phyloP scores from a whole-genome alignment of 345 rosid species.

The Physaria fendleri region DNA sequence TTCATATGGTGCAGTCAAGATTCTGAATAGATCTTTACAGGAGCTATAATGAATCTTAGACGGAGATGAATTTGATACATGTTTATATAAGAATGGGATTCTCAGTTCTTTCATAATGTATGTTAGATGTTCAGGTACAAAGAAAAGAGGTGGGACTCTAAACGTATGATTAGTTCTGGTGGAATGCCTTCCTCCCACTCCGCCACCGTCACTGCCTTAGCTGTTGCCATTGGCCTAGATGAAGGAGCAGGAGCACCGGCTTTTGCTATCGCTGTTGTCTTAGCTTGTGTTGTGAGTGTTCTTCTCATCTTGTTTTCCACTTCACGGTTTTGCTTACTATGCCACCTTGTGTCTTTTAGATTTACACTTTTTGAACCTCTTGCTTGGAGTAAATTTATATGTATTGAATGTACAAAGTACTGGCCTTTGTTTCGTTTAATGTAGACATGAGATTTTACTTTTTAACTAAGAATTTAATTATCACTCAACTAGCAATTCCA shows the following conservation, averaged over 20 bases:
- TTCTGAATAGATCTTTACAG: background rate
- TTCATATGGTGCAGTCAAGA: background rate
- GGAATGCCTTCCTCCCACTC: slow-evolving; percentile 99
- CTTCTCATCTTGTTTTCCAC: background rate
- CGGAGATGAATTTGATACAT: background rate
- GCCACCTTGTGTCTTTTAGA: background rate
- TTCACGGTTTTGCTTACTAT: background rate
- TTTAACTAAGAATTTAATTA: background rate
- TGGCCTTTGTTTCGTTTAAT: background rate
- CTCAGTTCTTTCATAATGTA: slow-evolving; percentile 32
- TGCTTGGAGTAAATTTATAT: background rate
- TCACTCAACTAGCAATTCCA: background rate
- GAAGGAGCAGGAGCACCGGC: slow-evolving; percentile 72
- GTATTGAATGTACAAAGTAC: background rate
- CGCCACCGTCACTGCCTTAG: slow-evolving; percentile 88
- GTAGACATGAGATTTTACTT: background rate
- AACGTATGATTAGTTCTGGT: slow-evolving; percentile 75
- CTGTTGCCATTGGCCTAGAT: slow-evolving; percentile 68
- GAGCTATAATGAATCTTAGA: background rate
- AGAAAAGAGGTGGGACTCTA: slow-evolving; percentile 96
- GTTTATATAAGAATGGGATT: background rate
- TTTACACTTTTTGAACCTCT: background rate
- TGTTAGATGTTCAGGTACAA: slow-evolving; percentile 84
- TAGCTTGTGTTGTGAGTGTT: slow-evolving; percentile 77
- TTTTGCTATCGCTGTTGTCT: slow-evolving; percentile 78